Evolutionary conservation across 1,139 yeast species (phyloP), one percentile per base, ranked within the genome.

Genomic region (Yamadazyma atmosphaerica): DNA sequence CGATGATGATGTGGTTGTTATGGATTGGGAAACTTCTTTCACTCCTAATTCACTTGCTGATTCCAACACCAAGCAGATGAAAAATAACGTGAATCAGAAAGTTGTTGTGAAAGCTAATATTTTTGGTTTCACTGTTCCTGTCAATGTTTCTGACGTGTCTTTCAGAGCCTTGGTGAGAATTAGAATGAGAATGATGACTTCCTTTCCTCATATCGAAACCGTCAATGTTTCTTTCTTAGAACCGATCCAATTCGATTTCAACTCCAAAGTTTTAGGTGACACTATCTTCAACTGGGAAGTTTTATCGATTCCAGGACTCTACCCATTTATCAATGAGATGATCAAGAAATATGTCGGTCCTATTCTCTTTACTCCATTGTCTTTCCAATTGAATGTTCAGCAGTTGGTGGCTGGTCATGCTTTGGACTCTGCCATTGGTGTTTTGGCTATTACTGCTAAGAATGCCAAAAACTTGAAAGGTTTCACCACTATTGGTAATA

Each of bases 21-120:
- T 94, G 96, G 95, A 92, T 68, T 92, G 96, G 96, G 82, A 83
- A 37, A 69, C 85, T 39, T 82, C 96, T 1, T 87, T 89, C 64
- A 85, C 88, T 30, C 98, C 98, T n/a, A 87, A 87, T 60, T 87
- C 89, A 36, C 63, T 79, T 39, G 83, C 84, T 35, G 98, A 92
- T 61, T 68, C 88, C 51, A 87, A 87, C 43, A 78, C 81, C 28
- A 86, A 90, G 54, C 98, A 92, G 61, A 61, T 84, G 63, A 86
- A 83, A 56, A 86, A 81, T 56, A 80, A 79, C 49, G 92, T 88
- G 32, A 89, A 89, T 60, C 95, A 92, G 53, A 81, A 79, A 56
- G 72, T 85, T 54, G 79, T 84, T 49, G 71, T 90, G 50, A 81
- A 81, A 54, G 81, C 80, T 5, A 75, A 67, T 29, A 42, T 83